Percentiles rank a stretch among this genome's conserved stretches.
These are phyloP conservation scores for Rhododendron vialii DNA, from an alignment of 148 eudicot genomes.

Conservation along the genomic window DNA sequence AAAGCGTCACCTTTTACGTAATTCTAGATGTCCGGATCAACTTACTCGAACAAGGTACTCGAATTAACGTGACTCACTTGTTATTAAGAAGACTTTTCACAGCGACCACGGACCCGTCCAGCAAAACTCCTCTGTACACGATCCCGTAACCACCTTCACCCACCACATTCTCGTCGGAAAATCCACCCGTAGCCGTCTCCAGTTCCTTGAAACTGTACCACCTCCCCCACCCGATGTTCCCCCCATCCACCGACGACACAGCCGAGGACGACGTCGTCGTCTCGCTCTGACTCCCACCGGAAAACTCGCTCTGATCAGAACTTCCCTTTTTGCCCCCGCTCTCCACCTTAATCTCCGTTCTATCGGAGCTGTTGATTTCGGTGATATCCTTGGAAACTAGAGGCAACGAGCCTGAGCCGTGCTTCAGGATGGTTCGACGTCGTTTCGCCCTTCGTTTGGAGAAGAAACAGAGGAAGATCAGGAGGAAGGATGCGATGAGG, in stretches of 20 bases:
- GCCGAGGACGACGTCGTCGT: slow-evolving; percentile 35
- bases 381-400: slow-evolving; percentile 36
- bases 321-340: slow-evolving; percentile 24
- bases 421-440: slow-evolving; percentile 19
- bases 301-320: slow-evolving; percentile 33
- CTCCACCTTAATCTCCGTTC: slow-evolving; percentile 24
- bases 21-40: background rate
- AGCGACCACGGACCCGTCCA: slow-evolving; percentile 77
- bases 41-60: background rate
- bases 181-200: slow-evolving; percentile 64
- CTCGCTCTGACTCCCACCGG: slow-evolving; percentile 45
- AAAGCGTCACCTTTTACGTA: no score
- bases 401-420: slow-evolving; percentile 50
- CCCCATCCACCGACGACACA: slow-evolving; percentile 34
- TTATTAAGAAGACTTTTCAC: slow-evolving; percentile 78
- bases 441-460: slow-evolving; percentile 20
- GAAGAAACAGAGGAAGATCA: slow-evolving; percentile 34
- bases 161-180: slow-evolving; percentile 57
- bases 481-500: slow-evolving; percentile 19
- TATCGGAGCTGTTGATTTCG: slow-evolving; percentile 22
- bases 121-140: slow-evolving; percentile 74
- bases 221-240: slow-evolving; percentile 77
- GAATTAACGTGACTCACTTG: slow-evolving; percentile 47
- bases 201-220: slow-evolving; percentile 84
- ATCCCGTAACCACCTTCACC: slow-evolving; percentile 95